Evolutionary conservation across 2,329 filamentous ascomycete genomes (phyloP), one percentile per base, ranked within the genome.

Genomic region (Paecilomyces niveus): DNA sequence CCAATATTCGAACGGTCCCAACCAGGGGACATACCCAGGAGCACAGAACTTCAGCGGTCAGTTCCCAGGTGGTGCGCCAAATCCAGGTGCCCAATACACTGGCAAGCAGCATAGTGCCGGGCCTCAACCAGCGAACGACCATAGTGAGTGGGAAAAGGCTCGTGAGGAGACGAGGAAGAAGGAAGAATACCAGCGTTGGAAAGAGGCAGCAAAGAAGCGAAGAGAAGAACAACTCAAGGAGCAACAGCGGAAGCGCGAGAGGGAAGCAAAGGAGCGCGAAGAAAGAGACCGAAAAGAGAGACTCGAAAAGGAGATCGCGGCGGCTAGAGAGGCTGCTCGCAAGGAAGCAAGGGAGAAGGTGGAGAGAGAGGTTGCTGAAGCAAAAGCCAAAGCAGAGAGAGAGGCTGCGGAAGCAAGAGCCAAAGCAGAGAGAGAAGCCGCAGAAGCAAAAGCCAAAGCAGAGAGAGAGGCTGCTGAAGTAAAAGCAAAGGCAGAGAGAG

Each of bases 251-350:
- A 67, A 75, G 57, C 69, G 71, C 1, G 74, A 77, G 57, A 70
- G 72, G 24, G 74, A 77, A 57, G 70, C 68, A 9, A 74, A 75
- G 66, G 74, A 77, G 59, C 68, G 68, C 45, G 72, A 76, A 57
- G 62, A 74, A 32, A 68, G 69, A 49, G 72, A 75, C 61, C 72
- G 72, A 32, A 72, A 71, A 50, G 73, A 76, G 61, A 73, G 75
- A 57, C 66, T 75, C 18, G 74, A 76, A 51, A 64, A 61, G 49
- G 67, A 70, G 57, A 65, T 65, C 3, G 65, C 67, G 1, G 66
- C 66, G 33, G 66, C 67, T 32, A 65, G 63, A 53, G 67, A 45
- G n/a, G 39, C 39, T 21, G 39, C 39, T 45, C 39, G n/a, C 39
- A 45, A 45, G 39, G 62, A 59, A 62, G 62, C 65, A 49, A 68